phyloP scores from a whole-genome alignment of 768 basidiomycete species.

The Agrocybe chaxingu region DNA sequence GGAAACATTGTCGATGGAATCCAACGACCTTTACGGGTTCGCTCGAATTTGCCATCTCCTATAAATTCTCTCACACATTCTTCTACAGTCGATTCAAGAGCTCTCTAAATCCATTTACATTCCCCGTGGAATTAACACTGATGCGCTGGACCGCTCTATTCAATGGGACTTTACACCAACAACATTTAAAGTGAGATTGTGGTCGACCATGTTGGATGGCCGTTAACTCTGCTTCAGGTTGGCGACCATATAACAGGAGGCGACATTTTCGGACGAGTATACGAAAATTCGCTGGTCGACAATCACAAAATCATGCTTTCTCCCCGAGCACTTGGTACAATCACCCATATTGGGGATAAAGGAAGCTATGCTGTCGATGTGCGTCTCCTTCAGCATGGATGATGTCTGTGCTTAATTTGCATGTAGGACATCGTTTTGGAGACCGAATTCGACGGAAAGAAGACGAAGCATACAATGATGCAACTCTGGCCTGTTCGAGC shows the following conservation, averaged over 20 bases:
- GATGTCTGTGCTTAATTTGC: background rate
- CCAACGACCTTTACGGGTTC: constrained; percentile 84
- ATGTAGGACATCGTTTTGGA: constrained; percentile 88
- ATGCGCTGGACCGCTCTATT: constrained; percentile 82
- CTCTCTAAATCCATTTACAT: constrained; percentile 99
- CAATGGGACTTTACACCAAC: constrained; percentile 95
- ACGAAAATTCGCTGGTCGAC: constrained; percentile 95
- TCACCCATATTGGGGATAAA: constrained; percentile 90
- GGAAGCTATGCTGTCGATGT: constrained; percentile 92
- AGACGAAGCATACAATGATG: constrained; percentile 92
- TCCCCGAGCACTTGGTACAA: constrained; percentile 91
- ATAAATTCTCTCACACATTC: constrained; percentile 10
- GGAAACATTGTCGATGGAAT: constrained; percentile 99
- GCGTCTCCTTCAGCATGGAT: constrained; percentile 22
- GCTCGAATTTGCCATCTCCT: constrained; percentile 21
- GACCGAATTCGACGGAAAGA: constrained; percentile 96
- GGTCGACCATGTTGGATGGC: background rate
- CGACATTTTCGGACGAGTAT: constrained; percentile 92
- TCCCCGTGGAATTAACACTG: constrained; percentile 97
- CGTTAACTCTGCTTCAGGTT: constrained; percentile 44
- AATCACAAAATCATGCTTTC: constrained; percentile 97
- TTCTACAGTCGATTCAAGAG: constrained; percentile 80
- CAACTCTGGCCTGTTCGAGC: constrained; percentile 99
- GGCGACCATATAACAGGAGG: constrained; percentile 98
- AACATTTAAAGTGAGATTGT: constrained; percentile 59